Percentiles rank a stretch among this genome's conserved stretches.
Evolutionary conservation across 345 rosid species (phyloP).

Genomic region (Gossypium thurberi): DNA sequence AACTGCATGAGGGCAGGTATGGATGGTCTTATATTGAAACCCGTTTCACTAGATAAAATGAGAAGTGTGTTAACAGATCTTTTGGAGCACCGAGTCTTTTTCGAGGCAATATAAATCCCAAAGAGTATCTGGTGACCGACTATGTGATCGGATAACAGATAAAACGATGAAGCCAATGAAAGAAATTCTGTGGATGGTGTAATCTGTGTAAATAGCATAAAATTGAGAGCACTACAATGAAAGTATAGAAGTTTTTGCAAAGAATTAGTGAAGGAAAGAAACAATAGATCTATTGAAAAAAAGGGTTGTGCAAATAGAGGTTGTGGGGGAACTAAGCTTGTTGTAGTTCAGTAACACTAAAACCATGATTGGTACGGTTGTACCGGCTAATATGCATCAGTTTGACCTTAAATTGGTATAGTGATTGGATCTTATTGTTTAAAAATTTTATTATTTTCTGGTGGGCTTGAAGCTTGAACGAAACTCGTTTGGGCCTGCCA

Average conservation of each 20-base stretch:
- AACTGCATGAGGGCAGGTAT: conserved; percentile 80
- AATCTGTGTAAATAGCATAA: not conserved
- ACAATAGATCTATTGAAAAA: not conserved
- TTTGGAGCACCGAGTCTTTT: conserved; percentile 53
- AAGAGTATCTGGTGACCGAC: not conserved
- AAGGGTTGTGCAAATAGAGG: not conserved
- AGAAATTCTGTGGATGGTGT: not conserved
- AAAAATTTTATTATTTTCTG: too few species aligned
- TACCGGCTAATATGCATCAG: too few species aligned
- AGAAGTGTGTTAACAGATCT: conserved; percentile 62
- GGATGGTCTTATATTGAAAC: conserved; percentile 70
- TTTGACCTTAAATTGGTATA: too few species aligned
- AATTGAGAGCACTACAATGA: not conserved
- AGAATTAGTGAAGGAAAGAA: not conserved
- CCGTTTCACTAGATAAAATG: conserved; percentile 84
- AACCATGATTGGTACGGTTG: not conserved
- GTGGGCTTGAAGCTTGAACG: too few species aligned
- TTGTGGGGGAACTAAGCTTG: not conserved
- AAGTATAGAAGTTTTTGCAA: not conserved
- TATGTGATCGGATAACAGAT: not conserved
- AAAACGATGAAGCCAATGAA: not conserved
- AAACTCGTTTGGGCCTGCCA: too few species aligned
- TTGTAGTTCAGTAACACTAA: not conserved
- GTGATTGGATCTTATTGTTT: too few species aligned
- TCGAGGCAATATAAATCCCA: conserved; percentile 35